Evolutionary conservation across 1,284 basidiomycete genomes (phyloP).

Genomic region (Sanguinoderma infundibulare): DNA sequence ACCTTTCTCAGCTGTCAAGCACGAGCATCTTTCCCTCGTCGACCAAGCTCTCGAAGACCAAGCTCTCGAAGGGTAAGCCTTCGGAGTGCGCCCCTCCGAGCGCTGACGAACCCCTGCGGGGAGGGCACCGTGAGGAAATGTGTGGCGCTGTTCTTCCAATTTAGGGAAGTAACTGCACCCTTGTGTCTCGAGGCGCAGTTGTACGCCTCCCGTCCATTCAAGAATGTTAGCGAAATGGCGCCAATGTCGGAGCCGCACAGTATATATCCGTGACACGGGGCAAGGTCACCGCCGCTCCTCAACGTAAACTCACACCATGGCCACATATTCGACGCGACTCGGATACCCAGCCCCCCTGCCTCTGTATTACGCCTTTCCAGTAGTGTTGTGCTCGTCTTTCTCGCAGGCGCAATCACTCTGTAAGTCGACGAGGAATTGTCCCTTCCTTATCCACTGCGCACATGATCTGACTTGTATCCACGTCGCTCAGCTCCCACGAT

Average conservation of each 20-base stretch:
- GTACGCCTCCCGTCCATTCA: background rate
- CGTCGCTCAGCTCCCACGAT: background rate
- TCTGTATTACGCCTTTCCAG: background rate
- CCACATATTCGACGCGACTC: too few species aligned
- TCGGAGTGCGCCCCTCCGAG: too few species aligned
- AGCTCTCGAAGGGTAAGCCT: too few species aligned
- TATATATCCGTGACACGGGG: background rate
- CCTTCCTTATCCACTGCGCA: background rate
- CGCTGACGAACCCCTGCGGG: too few species aligned
- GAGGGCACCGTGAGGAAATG: background rate
- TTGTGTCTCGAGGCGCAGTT: background rate
- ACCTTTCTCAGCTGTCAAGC: too few species aligned
- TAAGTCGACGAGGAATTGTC: background rate
- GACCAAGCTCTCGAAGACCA: too few species aligned
- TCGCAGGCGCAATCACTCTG: background rate
- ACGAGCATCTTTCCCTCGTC: too few species aligned
- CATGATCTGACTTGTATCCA: background rate
- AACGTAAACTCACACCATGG: background rate
- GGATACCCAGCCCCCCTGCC: background rate
- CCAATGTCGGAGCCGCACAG: background rate
- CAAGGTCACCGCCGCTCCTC: background rate
- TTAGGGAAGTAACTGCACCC: background rate
- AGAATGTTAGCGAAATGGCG: background rate
- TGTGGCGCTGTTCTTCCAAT: background rate
- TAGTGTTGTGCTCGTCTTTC: background rate